Evolutionary conservation across 352 stramenopile species (phyloP).

Genomic region (Phytophthora parvispora): DNA sequence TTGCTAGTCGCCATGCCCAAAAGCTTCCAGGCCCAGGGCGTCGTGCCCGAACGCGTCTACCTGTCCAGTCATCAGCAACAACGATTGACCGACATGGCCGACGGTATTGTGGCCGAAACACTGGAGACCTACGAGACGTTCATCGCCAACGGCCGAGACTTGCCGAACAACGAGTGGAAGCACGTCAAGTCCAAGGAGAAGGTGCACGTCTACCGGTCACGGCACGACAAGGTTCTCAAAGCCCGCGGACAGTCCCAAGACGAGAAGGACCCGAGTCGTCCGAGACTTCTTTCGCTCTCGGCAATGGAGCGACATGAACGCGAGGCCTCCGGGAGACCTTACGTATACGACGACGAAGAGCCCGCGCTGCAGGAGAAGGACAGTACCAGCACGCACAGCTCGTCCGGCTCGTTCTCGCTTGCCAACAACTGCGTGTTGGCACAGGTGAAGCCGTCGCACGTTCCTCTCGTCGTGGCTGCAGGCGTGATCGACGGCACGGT

Average conservation of each 20-base stretch:
- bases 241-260: conserved; percentile 13
- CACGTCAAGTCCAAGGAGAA: conserved; percentile 62
- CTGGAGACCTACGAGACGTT: conserved; percentile 64
- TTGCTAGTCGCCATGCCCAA: conserved; percentile 17
- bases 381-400: conserved; percentile 42
- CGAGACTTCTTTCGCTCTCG: conserved; percentile 49
- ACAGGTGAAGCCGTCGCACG: conserved; percentile 29
- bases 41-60: conserved; percentile 27
- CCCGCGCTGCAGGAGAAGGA: conserved; percentile 14
- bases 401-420: conserved; percentile 39
- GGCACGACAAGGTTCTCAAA: conserved; percentile 28
- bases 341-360: conserved; percentile 29
- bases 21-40: conserved; percentile 11
- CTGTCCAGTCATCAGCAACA: conserved; percentile 38
- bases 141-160: conserved; percentile 43
- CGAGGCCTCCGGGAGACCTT: conserved; percentile 24
- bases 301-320: conserved; percentile 40
- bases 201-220: conserved; percentile 65
- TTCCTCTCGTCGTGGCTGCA: conserved; percentile 39
- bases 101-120: conserved; percentile 67
- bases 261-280: conserved; percentile 47
- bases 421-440: conserved; percentile 32
- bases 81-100: conserved; percentile 52
- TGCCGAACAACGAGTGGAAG: conserved; percentile 62
- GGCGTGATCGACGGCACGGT: conserved; percentile 46